Conservation (phyloP, 306 rosid species). For the Oxytropis ochrocephala region DNA sequence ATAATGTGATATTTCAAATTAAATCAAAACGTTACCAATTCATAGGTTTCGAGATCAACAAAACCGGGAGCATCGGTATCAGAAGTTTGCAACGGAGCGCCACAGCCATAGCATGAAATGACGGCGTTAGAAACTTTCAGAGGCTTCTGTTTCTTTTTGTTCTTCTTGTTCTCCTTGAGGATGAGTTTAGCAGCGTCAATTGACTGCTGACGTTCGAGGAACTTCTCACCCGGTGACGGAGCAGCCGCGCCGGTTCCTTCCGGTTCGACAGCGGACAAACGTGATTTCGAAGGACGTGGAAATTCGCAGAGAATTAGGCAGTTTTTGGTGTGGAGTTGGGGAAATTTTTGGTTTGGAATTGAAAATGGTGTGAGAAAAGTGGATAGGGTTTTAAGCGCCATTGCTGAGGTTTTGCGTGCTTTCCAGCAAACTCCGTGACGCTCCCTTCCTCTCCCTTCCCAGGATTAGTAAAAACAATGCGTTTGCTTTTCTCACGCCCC, state of each 20-base stretch:
- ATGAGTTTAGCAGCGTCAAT: constrained; percentile 57
- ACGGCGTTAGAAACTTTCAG: constrained; percentile 39
- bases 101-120: constrained; percentile 76
- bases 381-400: constrained; percentile 69
- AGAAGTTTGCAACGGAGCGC: constrained; percentile 79
- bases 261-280: constrained; percentile 10
- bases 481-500: no score
- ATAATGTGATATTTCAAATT: neutral
- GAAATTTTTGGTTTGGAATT: constrained; percentile 23
- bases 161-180: constrained; percentile 36
- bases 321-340: constrained; percentile 16
- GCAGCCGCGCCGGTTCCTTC: constrained; percentile 76
- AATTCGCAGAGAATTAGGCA: constrained; percentile 30
- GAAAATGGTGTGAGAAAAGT: constrained; percentile 44
- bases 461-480: neutral
- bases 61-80: constrained; percentile 73
- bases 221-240: constrained; percentile 75
- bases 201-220: constrained; percentile 55
- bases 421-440: no score
- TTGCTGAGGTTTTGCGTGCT: constrained; percentile 24
- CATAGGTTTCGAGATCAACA: constrained; percentile 58
- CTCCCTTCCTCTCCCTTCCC: neutral
- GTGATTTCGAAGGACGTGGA: constrained; percentile 23
- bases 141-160: constrained; percentile 43
- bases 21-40: constrained; percentile 36